Evolutionary conservation across 2,329 filamentous ascomycete genomes (phyloP).

Genomic region (Claviceps sp.): DNA sequence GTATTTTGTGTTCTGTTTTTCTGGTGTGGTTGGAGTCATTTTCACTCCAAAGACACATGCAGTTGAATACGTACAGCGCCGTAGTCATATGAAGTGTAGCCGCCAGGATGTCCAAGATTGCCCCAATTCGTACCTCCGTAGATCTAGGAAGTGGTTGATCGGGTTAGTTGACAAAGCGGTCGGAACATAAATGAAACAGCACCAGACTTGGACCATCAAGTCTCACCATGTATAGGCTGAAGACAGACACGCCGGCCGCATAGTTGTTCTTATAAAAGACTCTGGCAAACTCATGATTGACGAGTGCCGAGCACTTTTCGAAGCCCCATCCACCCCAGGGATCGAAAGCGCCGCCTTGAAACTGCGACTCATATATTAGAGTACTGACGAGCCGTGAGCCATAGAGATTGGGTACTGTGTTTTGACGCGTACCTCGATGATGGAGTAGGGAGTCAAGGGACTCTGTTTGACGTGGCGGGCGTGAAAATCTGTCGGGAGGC

Average conservation of each 20-base stretch:
- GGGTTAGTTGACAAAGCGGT: neutral
- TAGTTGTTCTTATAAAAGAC: slow-evolving; percentile 71
- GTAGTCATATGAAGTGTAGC: slow-evolving; percentile 46
- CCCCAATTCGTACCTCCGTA: slow-evolving; percentile 79
- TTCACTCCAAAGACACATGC: slow-evolving; percentile 7
- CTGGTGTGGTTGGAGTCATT: neutral
- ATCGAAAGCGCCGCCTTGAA: slow-evolving; percentile 60
- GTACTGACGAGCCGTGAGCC: neutral
- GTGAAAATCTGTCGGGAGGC: slow-evolving; percentile 34
- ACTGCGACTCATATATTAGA: slow-evolving; percentile 23
- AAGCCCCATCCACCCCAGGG: slow-evolving; percentile 63
- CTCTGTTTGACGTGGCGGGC: slow-evolving; percentile 33
- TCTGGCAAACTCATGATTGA: slow-evolving; percentile 61
- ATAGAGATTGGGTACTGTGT: no score
- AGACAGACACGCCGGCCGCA: slow-evolving; percentile 50
- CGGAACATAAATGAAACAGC: neutral
- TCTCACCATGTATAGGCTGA: slow-evolving; percentile 62
- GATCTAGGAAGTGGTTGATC: slow-evolving; percentile 24
- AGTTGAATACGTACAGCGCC: slow-evolving; percentile 23
- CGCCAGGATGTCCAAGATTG: slow-evolving; percentile 57
- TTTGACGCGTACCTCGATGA: slow-evolving; percentile 34
- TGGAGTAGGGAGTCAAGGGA: slow-evolving; percentile 50
- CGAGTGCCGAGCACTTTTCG: slow-evolving; percentile 48
- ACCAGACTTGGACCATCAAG: neutral
- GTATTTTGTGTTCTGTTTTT: neutral